phyloP scores from a whole-genome alignment of 331 rosid species.

The Spiraea crenata region DNA sequence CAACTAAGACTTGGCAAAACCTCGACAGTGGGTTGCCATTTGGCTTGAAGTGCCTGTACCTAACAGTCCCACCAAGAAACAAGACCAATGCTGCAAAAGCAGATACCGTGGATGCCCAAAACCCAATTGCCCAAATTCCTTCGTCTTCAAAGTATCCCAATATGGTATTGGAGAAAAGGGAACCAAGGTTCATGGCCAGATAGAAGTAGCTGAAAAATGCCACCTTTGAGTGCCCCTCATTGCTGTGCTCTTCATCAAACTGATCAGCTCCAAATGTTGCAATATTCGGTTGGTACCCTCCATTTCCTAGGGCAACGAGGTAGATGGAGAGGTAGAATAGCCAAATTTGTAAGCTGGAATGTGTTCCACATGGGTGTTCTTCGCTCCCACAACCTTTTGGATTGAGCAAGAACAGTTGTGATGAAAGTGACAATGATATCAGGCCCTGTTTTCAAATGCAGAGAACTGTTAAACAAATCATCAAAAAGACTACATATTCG shows the following conservation, averaged over 20 bases:
- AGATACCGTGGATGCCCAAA: constrained; percentile 73
- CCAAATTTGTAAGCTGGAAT: constrained; percentile 54
- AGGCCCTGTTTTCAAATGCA: constrained; percentile 56
- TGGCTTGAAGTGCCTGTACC: constrained; percentile 88
- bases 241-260: constrained; percentile 71
- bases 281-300: constrained; percentile 94
- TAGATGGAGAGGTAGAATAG: constrained; percentile 83
- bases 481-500: neutral
- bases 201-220: constrained; percentile 97
- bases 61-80: constrained; percentile 69
- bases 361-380: constrained; percentile 54
- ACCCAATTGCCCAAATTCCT: constrained; percentile 90
- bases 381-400: constrained; percentile 81
- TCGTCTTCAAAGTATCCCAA: constrained; percentile 75
- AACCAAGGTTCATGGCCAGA: constrained; percentile 82
- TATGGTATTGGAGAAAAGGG: constrained; percentile 91
- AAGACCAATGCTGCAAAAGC: constrained; percentile 77
- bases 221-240: constrained; percentile 66
- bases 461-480: neutral
- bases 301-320: constrained; percentile 87
- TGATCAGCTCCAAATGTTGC: constrained; percentile 98
- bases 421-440: constrained; percentile 62
- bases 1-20: constrained; percentile 76
- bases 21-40: constrained; percentile 89
- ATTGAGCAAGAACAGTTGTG: constrained; percentile 70